Percentiles rank a stretch among this genome's conserved stretches.
These are phyloP conservation scores for Bipolaris bicolor DNA, from an alignment of 2,329 filamentous ascomycete genomes.

Conservation along the genomic window DNA sequence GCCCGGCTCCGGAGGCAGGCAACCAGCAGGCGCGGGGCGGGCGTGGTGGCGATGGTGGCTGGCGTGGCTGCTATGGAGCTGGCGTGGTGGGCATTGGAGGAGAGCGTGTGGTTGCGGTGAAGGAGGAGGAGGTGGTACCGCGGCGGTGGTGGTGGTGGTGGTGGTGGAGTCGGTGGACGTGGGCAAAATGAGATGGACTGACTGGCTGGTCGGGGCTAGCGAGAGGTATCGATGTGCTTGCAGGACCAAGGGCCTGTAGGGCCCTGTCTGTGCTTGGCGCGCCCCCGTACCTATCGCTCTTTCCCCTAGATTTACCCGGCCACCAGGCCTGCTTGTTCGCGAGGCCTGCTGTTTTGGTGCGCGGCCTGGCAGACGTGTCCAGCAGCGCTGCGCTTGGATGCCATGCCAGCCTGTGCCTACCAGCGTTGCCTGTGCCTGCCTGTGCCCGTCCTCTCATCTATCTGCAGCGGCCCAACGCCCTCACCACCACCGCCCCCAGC, in stretches of 20 bases:
- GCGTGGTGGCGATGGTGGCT: slow-evolving; percentile 10
- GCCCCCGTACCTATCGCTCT: background rate
- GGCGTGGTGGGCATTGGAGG: no score
- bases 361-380: background rate
- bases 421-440: background rate
- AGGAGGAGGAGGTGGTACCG: background rate
- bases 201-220: slow-evolving; percentile 6
- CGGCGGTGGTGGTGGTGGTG: slow-evolving; percentile 11
- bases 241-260: background rate
- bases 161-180: slow-evolving; percentile 16
- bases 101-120: background rate
- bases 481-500: background rate
- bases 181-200: slow-evolving; percentile 10
- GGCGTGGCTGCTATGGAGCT: slow-evolving; percentile 4
- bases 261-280: slow-evolving; percentile 3
- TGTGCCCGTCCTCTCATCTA: slow-evolving; percentile 17
- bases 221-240: slow-evolving; percentile 6
- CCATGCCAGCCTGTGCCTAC: slow-evolving; percentile 1
- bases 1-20: slow-evolving; percentile 21
- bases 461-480: slow-evolving; percentile 12
- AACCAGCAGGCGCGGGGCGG: slow-evolving; percentile 19
- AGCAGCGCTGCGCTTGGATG: slow-evolving; percentile 11
- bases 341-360: background rate
- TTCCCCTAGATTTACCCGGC: slow-evolving; percentile 8
- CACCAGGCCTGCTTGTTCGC: background rate